These are phyloP conservation scores for Globisporangium spiculum DNA, from an alignment of 352 stramenopile genomes.

Conservation along the genomic window DNA sequence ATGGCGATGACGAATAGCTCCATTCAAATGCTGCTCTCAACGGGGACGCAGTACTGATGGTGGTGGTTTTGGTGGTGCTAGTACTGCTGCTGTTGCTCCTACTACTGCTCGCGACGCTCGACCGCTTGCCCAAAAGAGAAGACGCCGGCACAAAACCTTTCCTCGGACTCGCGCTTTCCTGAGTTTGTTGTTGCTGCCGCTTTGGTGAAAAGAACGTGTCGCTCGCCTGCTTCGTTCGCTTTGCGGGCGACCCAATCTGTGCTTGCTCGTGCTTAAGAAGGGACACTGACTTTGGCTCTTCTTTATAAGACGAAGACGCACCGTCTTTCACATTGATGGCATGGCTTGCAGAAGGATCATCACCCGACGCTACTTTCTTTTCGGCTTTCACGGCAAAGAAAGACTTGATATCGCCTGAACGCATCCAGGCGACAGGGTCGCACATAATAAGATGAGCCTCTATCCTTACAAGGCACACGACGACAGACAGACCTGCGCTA, in stretches of 20 bases:
- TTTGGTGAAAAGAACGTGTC: constrained; percentile 13
- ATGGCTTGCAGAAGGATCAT: neutral
- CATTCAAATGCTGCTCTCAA: neutral
- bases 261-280: neutral
- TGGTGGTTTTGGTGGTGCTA: neutral
- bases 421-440: neutral
- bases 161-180: constrained; percentile 3
- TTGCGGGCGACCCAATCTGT: neutral
- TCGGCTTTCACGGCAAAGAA: constrained; percentile 56
- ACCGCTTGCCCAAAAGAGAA: constrained; percentile 40
- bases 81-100: neutral
- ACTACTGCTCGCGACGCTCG: neutral
- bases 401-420: constrained; percentile 59
- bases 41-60: neutral
- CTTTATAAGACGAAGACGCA: neutral
- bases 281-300: neutral
- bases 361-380: constrained; percentile 13
- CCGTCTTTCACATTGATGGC: neutral
- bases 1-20: neutral
- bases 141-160: constrained; percentile 44
- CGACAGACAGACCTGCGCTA: neutral
- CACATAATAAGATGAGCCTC: too few relatives aligned
- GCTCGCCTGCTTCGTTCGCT: neutral
- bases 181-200: constrained; percentile 5
- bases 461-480: neutral